Percentiles rank a stretch among this genome's conserved stretches.
Conservation (phyloP, 116 monocot species). For the Cymodocea nodosa region DNA sequence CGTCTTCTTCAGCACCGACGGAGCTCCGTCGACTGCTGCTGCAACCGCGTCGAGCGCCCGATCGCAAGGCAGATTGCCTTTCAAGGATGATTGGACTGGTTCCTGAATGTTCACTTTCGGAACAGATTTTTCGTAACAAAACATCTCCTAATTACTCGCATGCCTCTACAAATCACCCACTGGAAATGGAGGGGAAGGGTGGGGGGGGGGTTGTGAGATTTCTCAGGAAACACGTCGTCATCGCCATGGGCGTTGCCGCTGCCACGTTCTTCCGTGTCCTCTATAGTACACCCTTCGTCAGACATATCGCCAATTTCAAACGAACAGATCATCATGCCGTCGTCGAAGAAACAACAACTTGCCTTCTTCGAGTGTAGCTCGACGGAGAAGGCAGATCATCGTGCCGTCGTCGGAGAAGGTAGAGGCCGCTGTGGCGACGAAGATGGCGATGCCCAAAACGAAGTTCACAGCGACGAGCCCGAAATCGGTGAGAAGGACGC, state of each 20-base stretch:
- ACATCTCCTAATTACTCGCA: too few relatives aligned
- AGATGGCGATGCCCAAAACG: too few relatives aligned
- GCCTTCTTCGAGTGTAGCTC: constrained; percentile 15
- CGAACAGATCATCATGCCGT: neutral
- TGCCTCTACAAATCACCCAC: constrained; percentile 36
- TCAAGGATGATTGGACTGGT: constrained; percentile 58
- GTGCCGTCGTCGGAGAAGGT: constrained; percentile 10
- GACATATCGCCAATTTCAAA: neutral
- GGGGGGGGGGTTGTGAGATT: too few relatives aligned
- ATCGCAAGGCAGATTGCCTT: constrained; percentile 50
- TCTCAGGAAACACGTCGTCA: too few relatives aligned
- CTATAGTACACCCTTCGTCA: constrained; percentile 17
- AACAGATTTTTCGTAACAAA: constrained; percentile 76
- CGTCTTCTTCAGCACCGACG: too few relatives aligned
- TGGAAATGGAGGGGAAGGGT: too few relatives aligned
- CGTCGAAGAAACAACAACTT: neutral
- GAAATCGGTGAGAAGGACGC: too few relatives aligned
- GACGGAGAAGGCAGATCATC: too few relatives aligned
- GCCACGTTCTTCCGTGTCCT: constrained; percentile 7
- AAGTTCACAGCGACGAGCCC: too few relatives aligned
- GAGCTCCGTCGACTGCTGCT: too few relatives aligned
- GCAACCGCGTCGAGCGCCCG: too few relatives aligned
- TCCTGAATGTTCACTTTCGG: constrained; percentile 74
- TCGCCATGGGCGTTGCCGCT: neutral
- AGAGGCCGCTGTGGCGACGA: too few relatives aligned